phyloP scores from a whole-genome alignment of 2,329 filamentous ascomycete genomes.

The Ceratocystis diversiconidia region DNA sequence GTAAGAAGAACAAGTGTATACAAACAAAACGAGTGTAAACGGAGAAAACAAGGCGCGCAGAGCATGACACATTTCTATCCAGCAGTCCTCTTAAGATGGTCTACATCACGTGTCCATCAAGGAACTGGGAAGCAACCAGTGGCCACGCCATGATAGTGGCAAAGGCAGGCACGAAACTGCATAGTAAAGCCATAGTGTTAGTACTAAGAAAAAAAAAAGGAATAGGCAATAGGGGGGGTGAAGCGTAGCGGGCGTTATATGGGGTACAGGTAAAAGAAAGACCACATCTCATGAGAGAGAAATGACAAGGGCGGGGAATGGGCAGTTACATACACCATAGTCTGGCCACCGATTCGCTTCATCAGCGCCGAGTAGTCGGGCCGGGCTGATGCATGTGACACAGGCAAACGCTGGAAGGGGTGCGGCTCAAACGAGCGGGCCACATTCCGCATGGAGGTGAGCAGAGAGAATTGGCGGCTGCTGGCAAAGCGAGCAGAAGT shows the following conservation, averaged over 20 bases:
- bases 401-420: conserved; percentile 26
- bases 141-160: conserved; percentile 27
- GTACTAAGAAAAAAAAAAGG: not conserved
- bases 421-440: conserved; percentile 27
- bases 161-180: conserved; percentile 27
- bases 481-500: conserved; percentile 22
- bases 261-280: not conserved
- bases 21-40: too few species aligned
- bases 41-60: not conserved
- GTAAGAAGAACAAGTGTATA: not conserved
- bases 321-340: conserved; percentile 24
- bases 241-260: not conserved
- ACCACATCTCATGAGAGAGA: not conserved
- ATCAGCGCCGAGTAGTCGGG: conserved; percentile 25
- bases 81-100: not conserved
- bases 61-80: not conserved
- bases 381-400: conserved; percentile 22
- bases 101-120: conserved; percentile 24
- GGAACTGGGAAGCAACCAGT: conserved; percentile 21
- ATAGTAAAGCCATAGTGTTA: conserved; percentile 3
- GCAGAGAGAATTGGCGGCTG: conserved; percentile 27
- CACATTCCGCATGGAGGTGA: conserved; percentile 25
- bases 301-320: not conserved
- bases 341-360: conserved; percentile 25
- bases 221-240: not conserved